Evolutionary conservation across 2,329 filamentous ascomycete species (phyloP), one percentile per base, ranked within the genome.

Genomic region (Ophiocordyceps polyrhachis-furcata): DNA sequence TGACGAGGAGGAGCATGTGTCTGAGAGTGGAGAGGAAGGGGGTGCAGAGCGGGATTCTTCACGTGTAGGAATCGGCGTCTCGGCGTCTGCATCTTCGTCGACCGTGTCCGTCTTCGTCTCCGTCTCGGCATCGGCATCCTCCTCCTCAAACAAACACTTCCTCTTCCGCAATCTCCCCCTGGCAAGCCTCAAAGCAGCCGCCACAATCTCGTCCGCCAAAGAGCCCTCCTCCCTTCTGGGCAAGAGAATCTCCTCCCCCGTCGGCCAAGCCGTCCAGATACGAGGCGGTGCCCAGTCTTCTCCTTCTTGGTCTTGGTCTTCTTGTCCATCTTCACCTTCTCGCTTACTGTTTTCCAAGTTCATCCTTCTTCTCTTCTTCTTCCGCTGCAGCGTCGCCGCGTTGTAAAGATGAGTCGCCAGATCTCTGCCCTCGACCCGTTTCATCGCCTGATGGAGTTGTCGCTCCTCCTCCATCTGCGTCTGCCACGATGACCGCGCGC

Each of bases 251-350:
- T 67, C 62, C 5, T 73, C 66, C 19, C 69, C 68, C 55, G 93
- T 59, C 5, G 89, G 89, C 89, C 89, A 95, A 0, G 87, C 83
- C 17, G 83, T 84, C 88, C 89, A 95, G 5, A 57, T 50, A 47
- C 71, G 74, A 0, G 73, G 67, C 2, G 73, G 73, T 5, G 58
- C 59, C 69, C 74, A 79, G 41, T 62, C 51, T 20, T 21, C 17
- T 20, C 11, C 29, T 5, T 14, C 29, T 31, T 14, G 5, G 5
- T 11, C 29, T 31, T 31, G 4, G 4, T 28, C 25, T 28, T 11
- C 25, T 7, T 11, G 4, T 11, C 9, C 25, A 9, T 28, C 25
- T 28, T 21, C 37, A 7, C 13, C 20, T 40, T 21, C 25, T n/a
- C n/a, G n/a, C n/a, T n/a, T n/a, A n/a, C n/a, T n/a, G 8, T 11